Percentiles rank a stretch among this genome's conserved stretches.
Conservation (phyloP, 495 filamentous ascomycete genomes). For the Penicillium robsamsonii region DNA sequence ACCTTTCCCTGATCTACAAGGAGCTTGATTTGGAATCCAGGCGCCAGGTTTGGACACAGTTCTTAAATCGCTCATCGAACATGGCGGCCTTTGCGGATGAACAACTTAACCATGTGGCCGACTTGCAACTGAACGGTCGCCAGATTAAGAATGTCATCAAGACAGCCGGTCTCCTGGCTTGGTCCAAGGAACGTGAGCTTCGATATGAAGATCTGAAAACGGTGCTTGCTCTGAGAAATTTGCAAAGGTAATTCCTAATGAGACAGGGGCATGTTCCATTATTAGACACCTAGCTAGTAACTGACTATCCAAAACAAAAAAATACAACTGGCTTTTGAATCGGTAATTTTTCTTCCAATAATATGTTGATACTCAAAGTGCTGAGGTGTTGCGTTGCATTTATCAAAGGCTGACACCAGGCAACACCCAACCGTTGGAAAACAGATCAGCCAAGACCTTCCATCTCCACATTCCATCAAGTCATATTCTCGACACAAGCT, state of each 20-base stretch:
- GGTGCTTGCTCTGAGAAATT: conserved; percentile 9
- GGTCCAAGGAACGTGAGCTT: conserved; percentile 19
- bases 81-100: conserved; percentile 22
- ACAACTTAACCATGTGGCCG: conserved; percentile 30
- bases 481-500: neutral
- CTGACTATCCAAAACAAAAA: too few relatives aligned
- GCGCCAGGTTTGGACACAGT: conserved; percentile 31
- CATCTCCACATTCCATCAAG: neutral
- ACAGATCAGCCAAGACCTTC: neutral
- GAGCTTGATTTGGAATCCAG: conserved; percentile 35
- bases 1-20: conserved; percentile 47
- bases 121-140: conserved; percentile 30
- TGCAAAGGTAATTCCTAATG: neutral
- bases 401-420: neutral
- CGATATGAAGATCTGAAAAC: conserved; percentile 18
- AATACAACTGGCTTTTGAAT: too few relatives aligned
- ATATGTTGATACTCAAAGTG: too few relatives aligned
- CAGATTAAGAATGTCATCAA: conserved; percentile 56
- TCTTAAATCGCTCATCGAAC: conserved; percentile 22
- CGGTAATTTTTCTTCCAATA: too few relatives aligned
- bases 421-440: neutral
- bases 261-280: neutral
- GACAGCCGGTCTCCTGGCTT: conserved; percentile 34
- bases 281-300: too few relatives aligned
- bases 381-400: neutral